Evolutionary conservation across 1,139 yeast genomes (phyloP).

Genomic region (Sugiyamaella japonica): DNA sequence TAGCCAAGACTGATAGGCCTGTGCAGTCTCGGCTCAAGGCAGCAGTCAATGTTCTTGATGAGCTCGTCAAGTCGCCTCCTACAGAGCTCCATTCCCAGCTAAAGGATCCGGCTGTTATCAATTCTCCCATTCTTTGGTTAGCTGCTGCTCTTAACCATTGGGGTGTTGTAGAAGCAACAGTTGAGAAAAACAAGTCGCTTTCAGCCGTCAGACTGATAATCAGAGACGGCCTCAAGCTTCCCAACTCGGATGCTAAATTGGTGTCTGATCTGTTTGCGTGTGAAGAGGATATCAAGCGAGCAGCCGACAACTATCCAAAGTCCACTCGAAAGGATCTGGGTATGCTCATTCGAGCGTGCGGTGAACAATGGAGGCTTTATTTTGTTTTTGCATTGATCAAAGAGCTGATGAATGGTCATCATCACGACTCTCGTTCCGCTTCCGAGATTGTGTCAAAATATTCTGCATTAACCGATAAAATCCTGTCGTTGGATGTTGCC

Average conservation of each 20-base stretch:
- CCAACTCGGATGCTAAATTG: conserved; percentile 56
- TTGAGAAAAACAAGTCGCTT: conserved; percentile 44
- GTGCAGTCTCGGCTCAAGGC: conserved; percentile 2
- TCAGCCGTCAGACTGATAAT: conserved; percentile 50
- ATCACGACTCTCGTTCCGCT: background rate
- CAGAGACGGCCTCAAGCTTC: conserved; percentile 69
- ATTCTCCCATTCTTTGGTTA: conserved; percentile 13
- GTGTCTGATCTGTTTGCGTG: conserved; percentile 47
- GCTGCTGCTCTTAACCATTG: conserved; percentile 43
- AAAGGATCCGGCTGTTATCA: background rate
- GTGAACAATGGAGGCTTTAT: conserved; percentile 52
- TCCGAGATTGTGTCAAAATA: conserved; percentile 17
- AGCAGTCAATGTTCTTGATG: conserved; percentile 6
- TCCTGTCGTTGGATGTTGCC: conserved; percentile 29
- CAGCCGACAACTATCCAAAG: conserved; percentile 16
- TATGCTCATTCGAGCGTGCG: conserved; percentile 54
- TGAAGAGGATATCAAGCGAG: conserved; percentile 32
- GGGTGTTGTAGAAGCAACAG: conserved; percentile 42
- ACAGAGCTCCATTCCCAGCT: conserved; percentile 10
- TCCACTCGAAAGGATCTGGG: conserved; percentile 60
- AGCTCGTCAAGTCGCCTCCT: conserved; percentile 3
- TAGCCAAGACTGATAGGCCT: conserved; percentile 1
- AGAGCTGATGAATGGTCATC: conserved; percentile 19
- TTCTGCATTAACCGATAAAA: conserved; percentile 24
- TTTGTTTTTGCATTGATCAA: conserved; percentile 32